Base-by-base conservation (phyloP, 768 basidiomycete genomes). In the Cystofilobasidium macerans region DNA sequence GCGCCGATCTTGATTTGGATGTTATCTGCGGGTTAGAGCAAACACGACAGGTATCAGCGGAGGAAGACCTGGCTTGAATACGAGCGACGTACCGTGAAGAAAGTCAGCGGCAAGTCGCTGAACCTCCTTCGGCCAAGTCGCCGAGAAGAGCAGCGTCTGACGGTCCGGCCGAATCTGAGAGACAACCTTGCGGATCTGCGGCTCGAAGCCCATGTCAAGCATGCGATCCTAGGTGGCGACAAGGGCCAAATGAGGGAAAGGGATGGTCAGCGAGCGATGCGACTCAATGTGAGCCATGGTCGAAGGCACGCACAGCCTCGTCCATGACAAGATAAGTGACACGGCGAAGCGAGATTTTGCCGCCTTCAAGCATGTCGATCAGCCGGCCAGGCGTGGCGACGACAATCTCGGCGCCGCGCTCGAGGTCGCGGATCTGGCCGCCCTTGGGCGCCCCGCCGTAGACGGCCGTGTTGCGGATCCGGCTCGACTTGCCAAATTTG, bases 1-100 rank as follows among this genome's bases (percentile, higher is more conserved):
- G 94, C 98, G 48, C 95, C 95, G 69, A 99, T 92, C 80, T 95
- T 98, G 76, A 93, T 89, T 80, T 99, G 95, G 70, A 97, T 95
- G 80, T 87, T 90, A 77, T 98, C 94, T 71, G 85, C 82, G 71
- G 94, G 78, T 18, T 8, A 40, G 38, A n/a, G n/a, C n/a, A n/a
- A n/a, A n/a, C 38, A 40, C 9, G 38, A 8, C 8, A 9, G 38
- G 42, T 5, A 13, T 43, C 42, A 43, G 42, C 45, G 20, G 5
- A 54, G 42, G 4, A 32, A 30, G n/a, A 18, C 18, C 1, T 30
- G 16, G 22, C 6, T 16, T 3, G 51, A 32, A 3, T 3, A 20
- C 5, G 51, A 2, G 1, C 8, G 28, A 54, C 51, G 28, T 1
- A 54, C 51, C 51, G 70, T 85, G 83, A 71, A 95, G 78, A 81